Evolutionary conservation across 2,329 filamentous ascomycete genomes (phyloP), one percentile per base, ranked within the genome.

Genomic region (Penicillium sp.): DNA sequence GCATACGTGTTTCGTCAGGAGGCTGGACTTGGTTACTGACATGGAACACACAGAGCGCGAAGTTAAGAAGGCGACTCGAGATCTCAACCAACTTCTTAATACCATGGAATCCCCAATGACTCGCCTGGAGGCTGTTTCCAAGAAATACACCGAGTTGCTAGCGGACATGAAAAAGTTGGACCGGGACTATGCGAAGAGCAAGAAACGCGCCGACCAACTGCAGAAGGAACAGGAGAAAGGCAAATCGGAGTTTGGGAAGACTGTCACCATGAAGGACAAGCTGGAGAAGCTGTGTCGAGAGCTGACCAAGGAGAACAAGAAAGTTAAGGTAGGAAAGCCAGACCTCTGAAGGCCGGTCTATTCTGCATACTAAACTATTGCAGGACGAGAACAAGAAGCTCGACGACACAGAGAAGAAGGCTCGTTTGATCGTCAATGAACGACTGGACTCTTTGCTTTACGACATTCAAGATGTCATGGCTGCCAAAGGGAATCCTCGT

Each of bases 191-290:
- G 84, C 90, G 59, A 97, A 96, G 77, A 94, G 93, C 67, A 97
- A 97, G 81, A 96, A 97, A 75, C 88, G 92, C 23, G 90, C 90
- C 25, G 94, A 99, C 72, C 89, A 91, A 68, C 76, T 99, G 53
- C 94, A 99, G 74, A 99, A 97, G 73, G 94, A 99, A 68, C 95
- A 96, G 73, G 94, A 99, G 71, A 87, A 90, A 63, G 89, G 89
- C 54, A 86, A 92, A 66, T 89, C 88, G 45, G 94, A 99, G 72
- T 81, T 96, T 53, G 93, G 86, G 76, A 96, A 96, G 77, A 93
- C 92, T 22, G 87, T 89, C 20, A 89, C 88, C 1, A 85, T 97
- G 70, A 97, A 96, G 74, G 92, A 97, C 73, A 97, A 97, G 76
- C 80, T 99, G 44, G 94, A 99, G 76, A 99, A 97, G 72, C 81